Evolutionary conservation across 129 eudicot species (phyloP), one percentile per base, ranked within the genome.

Genomic region (Flaveria sonorensis): DNA sequence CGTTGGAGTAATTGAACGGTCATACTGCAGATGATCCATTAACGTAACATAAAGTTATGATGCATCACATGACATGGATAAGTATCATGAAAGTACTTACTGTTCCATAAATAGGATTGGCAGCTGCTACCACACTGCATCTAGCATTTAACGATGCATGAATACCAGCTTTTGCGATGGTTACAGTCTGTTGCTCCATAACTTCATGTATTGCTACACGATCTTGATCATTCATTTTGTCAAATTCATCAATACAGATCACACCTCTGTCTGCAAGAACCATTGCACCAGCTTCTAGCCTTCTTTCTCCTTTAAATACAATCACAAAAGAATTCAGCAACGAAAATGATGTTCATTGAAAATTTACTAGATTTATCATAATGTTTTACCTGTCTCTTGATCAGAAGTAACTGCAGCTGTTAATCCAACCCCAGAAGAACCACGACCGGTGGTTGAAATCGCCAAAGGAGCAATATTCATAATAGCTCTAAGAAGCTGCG

Each of bases 261-360:
- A 95, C 92, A 66, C 97, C 99, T 56, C 97, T 84, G 83, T 95
- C 99, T 81, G 99, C 99, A 83, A 95, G 99, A 83, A 91, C 99
- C 99, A 95, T 91, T n/a, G 99, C 99, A 77, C 97, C 99, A 52
- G 99, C 99, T 89, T 95, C 99, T 53, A 95, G 86, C 87, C 97
- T 89, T 88, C 92, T 86, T 85, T 95, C 99, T 57, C 99, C 99
- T 95, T 74, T 45, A 73, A 48, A 26, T 3, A 71, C 50, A 6
- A 62, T 71, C 11, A 62, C 46, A 23, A 48, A 26, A 65, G 39
- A 4, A 15, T 11, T 73, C 39, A 53, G 60, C 9, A 60, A 50
- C 40, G 83, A n/a, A 39, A 48, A 4, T n/a, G 30, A 60, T 43
- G 16, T 50, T 56, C 32, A 20, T 40, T 47, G 10, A 9, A 65